Base-by-base conservation (phyloP, 2,329 filamentous ascomycete genomes). In the Pseudogymnoascus sp. region DNA sequence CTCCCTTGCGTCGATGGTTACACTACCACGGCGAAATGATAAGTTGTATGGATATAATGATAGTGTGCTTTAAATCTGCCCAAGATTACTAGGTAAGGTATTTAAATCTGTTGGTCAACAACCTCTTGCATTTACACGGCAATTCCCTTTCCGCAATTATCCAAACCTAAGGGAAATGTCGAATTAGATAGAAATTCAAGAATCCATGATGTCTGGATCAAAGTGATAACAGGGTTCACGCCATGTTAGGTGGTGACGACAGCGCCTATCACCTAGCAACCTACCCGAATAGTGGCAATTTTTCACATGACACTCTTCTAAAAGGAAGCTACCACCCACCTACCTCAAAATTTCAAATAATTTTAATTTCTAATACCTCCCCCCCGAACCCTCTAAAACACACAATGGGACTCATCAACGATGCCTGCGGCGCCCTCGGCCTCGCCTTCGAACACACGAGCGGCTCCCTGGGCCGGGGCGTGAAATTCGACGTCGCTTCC, bases 401-500 rank as follows among this genome's bases (percentile, higher is more conserved):
- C 44, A 33, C n/a, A 54, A 54, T 54, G 44, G 44, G 44, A 5
- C 44, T 54, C 44, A 54, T 54, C 44, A 54, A 33, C 44, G 26
- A 54, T 9, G 44, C 44, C 24, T 31, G 26, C 26, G 44, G 44
- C 8, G 26, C 44, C 44, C 2, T 54, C 29, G n/a, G 44, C 44
- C 26, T 26, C 44, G 44, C 44, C 26, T 5, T 31, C 44, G 26
- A 31, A 17, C 26, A 54, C 26, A 29, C 33, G 44, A 33, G 44
- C 44, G 44, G 44, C 44, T 6, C 44, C n/a, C 44, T 54, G 44
- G n/a, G 26, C 44, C 17, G 5, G 10, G 11, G 33, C 33, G 57
- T 39, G 6, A 59, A 59, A 36, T 75, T 75, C 64, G 69, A 71
- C 13, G 68, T 71, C 1, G 66, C 63, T 24, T 72, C 76, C 47